phyloP scores from a whole-genome alignment of 2,329 filamentous ascomycete genomes.

The Colletotrichum lini region DNA sequence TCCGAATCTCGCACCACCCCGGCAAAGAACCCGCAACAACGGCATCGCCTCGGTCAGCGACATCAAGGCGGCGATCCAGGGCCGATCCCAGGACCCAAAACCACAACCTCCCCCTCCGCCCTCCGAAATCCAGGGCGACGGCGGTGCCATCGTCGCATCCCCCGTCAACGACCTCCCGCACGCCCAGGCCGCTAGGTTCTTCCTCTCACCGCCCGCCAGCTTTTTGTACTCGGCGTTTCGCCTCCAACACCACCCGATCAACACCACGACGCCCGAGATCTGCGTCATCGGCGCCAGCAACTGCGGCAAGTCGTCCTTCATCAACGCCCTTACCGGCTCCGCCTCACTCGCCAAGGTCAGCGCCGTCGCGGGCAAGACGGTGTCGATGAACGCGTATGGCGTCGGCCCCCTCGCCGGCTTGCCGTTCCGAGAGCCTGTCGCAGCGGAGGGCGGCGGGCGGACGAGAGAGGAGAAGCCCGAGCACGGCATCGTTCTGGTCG shows the following conservation, averaged over 20 bases:
- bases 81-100: not conserved
- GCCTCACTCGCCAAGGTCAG: constrained; percentile 63
- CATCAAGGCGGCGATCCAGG: constrained; percentile 12
- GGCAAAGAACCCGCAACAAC: not conserved
- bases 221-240: constrained; percentile 67
- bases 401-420: constrained; percentile 57
- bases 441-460: constrained; percentile 9
- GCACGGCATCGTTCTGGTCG: constrained; percentile 64
- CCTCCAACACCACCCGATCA: constrained; percentile 65
- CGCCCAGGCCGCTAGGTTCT: constrained; percentile 27
- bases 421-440: constrained; percentile 47
- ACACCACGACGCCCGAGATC: constrained; percentile 71
- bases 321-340: constrained; percentile 81
- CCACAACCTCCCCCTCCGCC: not conserved
- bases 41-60: constrained; percentile 1
- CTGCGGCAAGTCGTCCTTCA: constrained; percentile 89
- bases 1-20: not conserved
- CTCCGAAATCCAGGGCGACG: constrained; percentile 11
- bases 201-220: constrained; percentile 27
- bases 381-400: constrained; percentile 69
- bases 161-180: not conserved
- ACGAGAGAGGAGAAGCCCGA: constrained; percentile 56
- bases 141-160: constrained; percentile 17
- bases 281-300: constrained; percentile 90
- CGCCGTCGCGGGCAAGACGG: constrained; percentile 66